phyloP scores from a whole-genome alignment of 257 asterid genomes.

The Voacanga thouarsii region DNA sequence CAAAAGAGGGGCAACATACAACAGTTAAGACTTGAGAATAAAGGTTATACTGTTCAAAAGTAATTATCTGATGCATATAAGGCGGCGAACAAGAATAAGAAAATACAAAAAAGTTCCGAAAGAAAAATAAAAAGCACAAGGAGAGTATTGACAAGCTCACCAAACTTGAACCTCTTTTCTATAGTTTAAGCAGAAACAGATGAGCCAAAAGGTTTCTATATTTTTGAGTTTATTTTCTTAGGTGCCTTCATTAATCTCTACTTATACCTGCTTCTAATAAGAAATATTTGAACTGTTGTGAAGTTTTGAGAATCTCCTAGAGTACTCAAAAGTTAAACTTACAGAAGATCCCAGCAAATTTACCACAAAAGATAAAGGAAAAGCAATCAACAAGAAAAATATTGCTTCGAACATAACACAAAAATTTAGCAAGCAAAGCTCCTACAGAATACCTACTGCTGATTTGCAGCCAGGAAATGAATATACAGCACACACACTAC shows the following conservation, averaged over 20 bases:
- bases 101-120: no score
- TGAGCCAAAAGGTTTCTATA: no score
- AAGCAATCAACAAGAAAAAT: background rate
- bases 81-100: no score
- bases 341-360: background rate
- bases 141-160: no score
- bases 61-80: background rate
- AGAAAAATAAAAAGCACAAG: no score
- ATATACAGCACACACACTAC: background rate
- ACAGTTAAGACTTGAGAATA: background rate
- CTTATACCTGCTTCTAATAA: no score
- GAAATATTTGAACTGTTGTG: no score
- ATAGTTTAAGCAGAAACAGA: no score
- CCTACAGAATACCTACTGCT: background rate
- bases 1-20: background rate
- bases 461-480: background rate
- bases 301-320: background rate
- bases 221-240: no score
- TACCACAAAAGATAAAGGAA: background rate
- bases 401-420: background rate
- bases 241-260: no score
- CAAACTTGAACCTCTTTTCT: no score
- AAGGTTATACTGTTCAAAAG: background rate
- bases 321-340: background rate
- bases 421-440: background rate